A percentile compares a stretch with the other conserved stretches of the same genome.
Evolutionary conservation across 805 yeast species (phyloP).

Genomic region (Kodamaea nitidulidarum): DNA sequence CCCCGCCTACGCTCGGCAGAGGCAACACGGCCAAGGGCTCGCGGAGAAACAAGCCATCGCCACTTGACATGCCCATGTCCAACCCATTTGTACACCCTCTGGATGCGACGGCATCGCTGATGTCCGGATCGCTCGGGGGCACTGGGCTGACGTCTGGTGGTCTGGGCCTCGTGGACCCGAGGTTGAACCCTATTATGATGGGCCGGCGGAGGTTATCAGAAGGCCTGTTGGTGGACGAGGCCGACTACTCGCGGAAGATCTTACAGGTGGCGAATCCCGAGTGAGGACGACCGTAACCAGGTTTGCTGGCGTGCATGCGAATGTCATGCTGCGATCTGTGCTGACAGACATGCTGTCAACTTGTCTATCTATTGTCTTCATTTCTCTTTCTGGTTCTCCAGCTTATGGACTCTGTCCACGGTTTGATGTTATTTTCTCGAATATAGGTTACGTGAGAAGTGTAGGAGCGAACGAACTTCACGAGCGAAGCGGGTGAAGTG

Average conservation of each 20-base stretch:
- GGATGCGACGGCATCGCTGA: conserved; percentile 36
- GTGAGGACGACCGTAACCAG: no score
- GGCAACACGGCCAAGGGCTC: conserved; percentile 26
- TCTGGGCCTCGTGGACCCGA: conserved; percentile 45
- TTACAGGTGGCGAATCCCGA: conserved; percentile 81
- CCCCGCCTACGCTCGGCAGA: conserved; percentile 36
- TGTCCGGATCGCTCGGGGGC: conserved; percentile 1
- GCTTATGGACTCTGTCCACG: conserved; percentile 1
- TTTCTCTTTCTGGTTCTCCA: conserved; percentile 1
- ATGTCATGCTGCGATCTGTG: no score
- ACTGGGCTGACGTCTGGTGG: background rate
- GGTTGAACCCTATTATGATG: conserved; percentile 70
- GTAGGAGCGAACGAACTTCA: no score
- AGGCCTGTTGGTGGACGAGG: conserved; percentile 83
- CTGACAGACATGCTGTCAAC: no score
- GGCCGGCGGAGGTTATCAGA: conserved; percentile 82
- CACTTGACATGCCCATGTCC: conserved; percentile 37
- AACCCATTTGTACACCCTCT: conserved; percentile 64
- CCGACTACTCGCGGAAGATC: conserved; percentile 75
- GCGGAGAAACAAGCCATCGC: conserved; percentile 29
- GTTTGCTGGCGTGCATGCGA: no score
- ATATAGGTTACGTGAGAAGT: conserved; percentile 5
- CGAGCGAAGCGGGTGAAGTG: no score
- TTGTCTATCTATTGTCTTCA: no score
- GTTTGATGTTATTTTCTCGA: conserved; percentile 5